phyloP scores from a whole-genome alignment of 2,329 filamentous ascomycete species.

The Monosporascus cannonballus region DNA sequence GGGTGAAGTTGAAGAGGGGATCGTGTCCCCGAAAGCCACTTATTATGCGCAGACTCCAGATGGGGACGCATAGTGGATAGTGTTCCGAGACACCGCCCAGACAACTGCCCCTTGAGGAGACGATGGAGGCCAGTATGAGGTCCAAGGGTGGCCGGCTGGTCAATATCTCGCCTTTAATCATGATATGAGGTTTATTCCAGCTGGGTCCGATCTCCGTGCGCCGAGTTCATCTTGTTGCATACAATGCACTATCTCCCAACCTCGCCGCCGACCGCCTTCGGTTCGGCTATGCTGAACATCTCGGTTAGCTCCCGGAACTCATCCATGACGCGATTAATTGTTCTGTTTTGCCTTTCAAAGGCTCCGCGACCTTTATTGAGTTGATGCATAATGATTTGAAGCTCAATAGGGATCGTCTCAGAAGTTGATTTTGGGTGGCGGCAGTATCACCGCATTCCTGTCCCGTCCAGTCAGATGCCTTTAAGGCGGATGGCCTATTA shows the following conservation, averaged over 20 bases:
- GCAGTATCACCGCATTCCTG: too few relatives aligned
- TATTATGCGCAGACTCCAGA: conserved; percentile 53
- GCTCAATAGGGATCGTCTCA: too few relatives aligned
- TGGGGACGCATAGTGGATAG: conserved; percentile 61
- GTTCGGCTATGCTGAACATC: conserved; percentile 62
- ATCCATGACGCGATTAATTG: conserved; percentile 34
- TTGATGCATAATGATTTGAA: too few relatives aligned
- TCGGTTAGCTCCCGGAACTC: conserved; percentile 62
- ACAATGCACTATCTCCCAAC: conserved; percentile 57
- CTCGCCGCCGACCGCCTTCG: conserved; percentile 55
- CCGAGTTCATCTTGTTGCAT: conserved; percentile 38
- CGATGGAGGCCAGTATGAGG: neutral
- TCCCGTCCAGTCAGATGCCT: too few relatives aligned
- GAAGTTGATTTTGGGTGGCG: too few relatives aligned
- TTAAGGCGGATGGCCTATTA: too few relatives aligned
- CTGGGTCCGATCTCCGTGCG: conserved; percentile 21
- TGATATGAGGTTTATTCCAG: conserved; percentile 35
- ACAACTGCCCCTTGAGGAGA: conserved; percentile 9
- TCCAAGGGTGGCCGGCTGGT: conserved; percentile 8
- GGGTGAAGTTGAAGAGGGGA: too few relatives aligned
- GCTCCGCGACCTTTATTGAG: too few relatives aligned
- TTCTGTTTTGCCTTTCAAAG: too few relatives aligned
- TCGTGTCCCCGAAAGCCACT: neutral
- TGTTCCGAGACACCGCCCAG: conserved; percentile 43
- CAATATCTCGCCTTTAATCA: conserved; percentile 32